Conservation (phyloP, 2,329 filamentous ascomycete genomes). For the Hyphodiscus sp. region DNA sequence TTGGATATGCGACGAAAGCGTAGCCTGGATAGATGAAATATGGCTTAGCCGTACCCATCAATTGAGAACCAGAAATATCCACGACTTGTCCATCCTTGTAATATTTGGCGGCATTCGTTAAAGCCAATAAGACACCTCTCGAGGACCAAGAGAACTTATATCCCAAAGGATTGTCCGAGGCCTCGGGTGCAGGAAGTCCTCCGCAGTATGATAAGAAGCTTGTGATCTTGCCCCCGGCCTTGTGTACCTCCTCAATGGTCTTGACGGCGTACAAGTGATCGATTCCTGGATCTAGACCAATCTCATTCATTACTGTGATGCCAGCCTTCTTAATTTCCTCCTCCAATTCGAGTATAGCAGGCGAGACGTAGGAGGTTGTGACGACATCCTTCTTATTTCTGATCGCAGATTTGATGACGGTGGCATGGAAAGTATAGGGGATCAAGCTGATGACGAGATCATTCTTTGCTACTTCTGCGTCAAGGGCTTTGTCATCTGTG, state of each 20-base stretch:
- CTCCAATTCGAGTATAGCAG: constrained; percentile 86
- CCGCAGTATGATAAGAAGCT: constrained; percentile 83
- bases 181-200: constrained; percentile 65
- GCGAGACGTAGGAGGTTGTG: constrained; percentile 88
- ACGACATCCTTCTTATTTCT: constrained; percentile 93
- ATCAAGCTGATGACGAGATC: constrained; percentile 79
- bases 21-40: constrained; percentile 81
- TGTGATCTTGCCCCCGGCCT: constrained; percentile 75
- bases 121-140: constrained; percentile 79
- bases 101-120: constrained; percentile 79
- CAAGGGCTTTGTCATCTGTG: constrained; percentile 66
- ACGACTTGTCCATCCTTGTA: constrained; percentile 73
- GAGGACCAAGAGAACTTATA: constrained; percentile 71
- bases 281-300: constrained; percentile 66
- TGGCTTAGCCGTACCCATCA: constrained; percentile 84
- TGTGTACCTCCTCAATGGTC: constrained; percentile 83
- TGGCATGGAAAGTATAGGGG: constrained; percentile 83
- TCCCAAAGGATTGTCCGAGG: constrained; percentile 81
- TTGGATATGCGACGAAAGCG: constrained; percentile 86
- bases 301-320: constrained; percentile 98
- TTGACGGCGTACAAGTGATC: constrained; percentile 74
- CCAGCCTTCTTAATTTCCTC: constrained; percentile 77
- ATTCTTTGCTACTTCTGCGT: constrained; percentile 71
- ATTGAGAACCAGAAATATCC: constrained; percentile 54
- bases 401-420: constrained; percentile 90